These are phyloP conservation scores for Trichoderma erinaceum DNA, from an alignment of 495 filamentous ascomycete species.

Conservation along the genomic window DNA sequence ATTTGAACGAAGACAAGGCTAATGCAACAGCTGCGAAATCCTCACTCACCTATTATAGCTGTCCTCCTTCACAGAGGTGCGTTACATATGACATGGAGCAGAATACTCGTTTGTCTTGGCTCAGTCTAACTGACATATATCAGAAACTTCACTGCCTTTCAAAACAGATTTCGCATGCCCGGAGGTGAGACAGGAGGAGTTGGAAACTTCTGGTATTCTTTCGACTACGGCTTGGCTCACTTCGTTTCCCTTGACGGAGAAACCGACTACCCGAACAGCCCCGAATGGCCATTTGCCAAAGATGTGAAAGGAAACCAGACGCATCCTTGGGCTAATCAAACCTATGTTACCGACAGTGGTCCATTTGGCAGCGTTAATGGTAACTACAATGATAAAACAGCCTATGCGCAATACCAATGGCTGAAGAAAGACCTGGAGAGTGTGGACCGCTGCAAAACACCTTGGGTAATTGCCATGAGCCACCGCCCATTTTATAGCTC, in stretches of 20 bases:
- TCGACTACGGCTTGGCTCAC: conserved; percentile 53
- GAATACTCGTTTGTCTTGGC: neutral
- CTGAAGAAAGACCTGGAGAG: conserved; percentile 42
- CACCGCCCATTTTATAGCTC: conserved; percentile 48
- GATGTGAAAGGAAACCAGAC: conserved; percentile 37
- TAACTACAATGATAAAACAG: conserved; percentile 28
- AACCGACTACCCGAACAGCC: conserved; percentile 37
- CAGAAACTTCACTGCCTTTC: conserved; percentile 32
- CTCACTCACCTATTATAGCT: conserved; percentile 42
- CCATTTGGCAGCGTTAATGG: conserved; percentile 43
- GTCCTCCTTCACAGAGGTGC: conserved; percentile 34
- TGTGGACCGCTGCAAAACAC: conserved; percentile 45
- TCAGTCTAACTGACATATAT: neutral
- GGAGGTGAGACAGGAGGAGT: conserved; percentile 28
- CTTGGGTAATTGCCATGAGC: conserved; percentile 49
- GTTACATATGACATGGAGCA: neutral
- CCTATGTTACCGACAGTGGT: conserved; percentile 43
- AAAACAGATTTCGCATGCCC: conserved; percentile 25
- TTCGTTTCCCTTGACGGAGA: conserved; percentile 51
- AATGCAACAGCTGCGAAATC: conserved; percentile 27
- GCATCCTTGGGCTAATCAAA: conserved; percentile 35
- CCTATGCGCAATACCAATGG: conserved; percentile 43
- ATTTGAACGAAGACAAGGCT: conserved; percentile 32
- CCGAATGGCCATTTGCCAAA: conserved; percentile 36
- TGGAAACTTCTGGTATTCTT: conserved; percentile 55